Base-by-base conservation (phyloP, 805 yeast genomes). In the Scheffersomyces stipitis region DNA sequence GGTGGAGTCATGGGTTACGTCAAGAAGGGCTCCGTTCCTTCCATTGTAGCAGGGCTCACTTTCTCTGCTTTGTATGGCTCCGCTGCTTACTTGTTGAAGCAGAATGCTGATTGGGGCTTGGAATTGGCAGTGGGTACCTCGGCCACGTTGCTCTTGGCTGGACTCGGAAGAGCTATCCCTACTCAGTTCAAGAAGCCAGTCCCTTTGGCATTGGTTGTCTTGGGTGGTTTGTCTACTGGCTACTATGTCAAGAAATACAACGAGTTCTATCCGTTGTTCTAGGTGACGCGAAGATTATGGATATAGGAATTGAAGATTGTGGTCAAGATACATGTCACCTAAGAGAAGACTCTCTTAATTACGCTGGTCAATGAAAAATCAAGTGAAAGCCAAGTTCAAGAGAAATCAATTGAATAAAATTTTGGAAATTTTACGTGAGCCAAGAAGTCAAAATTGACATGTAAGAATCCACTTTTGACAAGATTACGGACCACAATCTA, bases 91-190 rank as follows among this genome's bases (percentile, higher is more conserved):
- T 70, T 90, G 46, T 66, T 88, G 43, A 74, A 77, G 46, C 66
- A 81, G 37, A 86, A 87, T 56, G 80, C 78, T 42, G 89, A 86
- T 54, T 78, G 77, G 62, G 96, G 96, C 30, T 71, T 90, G 46
- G 90, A 86, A 56, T 57, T 84, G 13, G 96, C 96, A 0, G 64
- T 89, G 37, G 83, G 80, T 9, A 76, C 90, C 1, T 82, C 95
- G 4, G 49, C 79, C 1, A 52, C 85, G 13, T 72, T 90, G 49
- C 60, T 83, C 8, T 73, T 74, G 28, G 90, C 91, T 6, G 89
- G 95, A 18, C 48, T 83, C n/a, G 76, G 80, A 23, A 76, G 97
- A 54, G 80, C 87, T 6, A 42, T 77, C 36, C 78, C 80, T 24
- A 70, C 79, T 6, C 54, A 63, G 4, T 79, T 82, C 60, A 70